Evolutionary conservation across 306 rosid species (phyloP).

Genomic region (Sicyos edulis): DNA sequence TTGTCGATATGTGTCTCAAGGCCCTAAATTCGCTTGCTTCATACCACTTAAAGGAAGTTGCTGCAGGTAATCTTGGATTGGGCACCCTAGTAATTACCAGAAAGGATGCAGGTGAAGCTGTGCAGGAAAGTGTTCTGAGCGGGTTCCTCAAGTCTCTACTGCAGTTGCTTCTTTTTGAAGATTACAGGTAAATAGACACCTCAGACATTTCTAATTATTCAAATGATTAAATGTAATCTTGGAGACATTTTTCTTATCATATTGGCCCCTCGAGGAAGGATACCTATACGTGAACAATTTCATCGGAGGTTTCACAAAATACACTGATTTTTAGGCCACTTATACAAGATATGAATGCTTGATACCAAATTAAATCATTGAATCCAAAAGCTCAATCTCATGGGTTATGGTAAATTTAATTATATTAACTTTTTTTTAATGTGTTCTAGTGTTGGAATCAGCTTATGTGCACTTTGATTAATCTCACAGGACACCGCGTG

Average conservation of each 20-base stretch:
- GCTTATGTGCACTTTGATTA: too few relatives aligned
- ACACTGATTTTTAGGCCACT: not conserved
- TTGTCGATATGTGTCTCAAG: conserved; percentile 73
- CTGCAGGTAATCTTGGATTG: conserved; percentile 62
- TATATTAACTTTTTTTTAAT: too few relatives aligned
- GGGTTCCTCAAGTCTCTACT: conserved; percentile 72
- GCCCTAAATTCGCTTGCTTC: conserved; percentile 86
- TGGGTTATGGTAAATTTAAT: too few relatives aligned
- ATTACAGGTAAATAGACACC: conserved; percentile 50
- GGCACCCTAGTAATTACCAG: conserved; percentile 53
- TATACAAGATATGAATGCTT: not conserved
- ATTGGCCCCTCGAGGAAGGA: not conserved
- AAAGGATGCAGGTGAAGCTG: conserved; percentile 50
- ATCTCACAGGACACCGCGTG: too few relatives aligned
- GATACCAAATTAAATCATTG: not conserved
- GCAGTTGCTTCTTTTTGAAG: conserved; percentile 84
- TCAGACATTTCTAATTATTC: not conserved
- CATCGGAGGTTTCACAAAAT: not conserved
- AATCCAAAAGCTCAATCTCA: not conserved
- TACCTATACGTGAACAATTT: not conserved
- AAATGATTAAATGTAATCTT: not conserved
- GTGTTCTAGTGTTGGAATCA: too few relatives aligned
- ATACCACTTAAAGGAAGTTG: conserved; percentile 64
- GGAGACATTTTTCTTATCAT: not conserved
- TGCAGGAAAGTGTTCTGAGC: conserved; percentile 77